phyloP scores from a whole-genome alignment of 1,139 yeast species.

The Hansenula sp. region DNA sequence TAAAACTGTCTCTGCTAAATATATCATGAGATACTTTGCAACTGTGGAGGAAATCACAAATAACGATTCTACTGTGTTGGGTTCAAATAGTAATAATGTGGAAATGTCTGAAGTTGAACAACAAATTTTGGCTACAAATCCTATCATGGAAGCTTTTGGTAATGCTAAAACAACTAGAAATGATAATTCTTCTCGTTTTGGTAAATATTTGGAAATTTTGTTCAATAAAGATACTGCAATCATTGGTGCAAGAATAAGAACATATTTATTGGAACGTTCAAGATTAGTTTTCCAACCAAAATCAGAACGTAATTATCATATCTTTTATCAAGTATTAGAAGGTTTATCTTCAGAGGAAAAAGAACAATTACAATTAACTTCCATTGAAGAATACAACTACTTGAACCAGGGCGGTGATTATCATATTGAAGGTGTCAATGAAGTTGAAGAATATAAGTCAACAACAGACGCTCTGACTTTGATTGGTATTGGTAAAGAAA shows the following conservation, averaged over 20 bases:
- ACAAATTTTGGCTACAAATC: conserved; percentile 94
- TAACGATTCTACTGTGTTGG: conserved; percentile 25
- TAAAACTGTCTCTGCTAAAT: conserved; percentile 95
- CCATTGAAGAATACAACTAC: conserved; percentile 69
- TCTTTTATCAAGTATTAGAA: conserved; percentile 83
- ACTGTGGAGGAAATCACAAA: conserved; percentile 72
- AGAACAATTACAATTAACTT: conserved; percentile 52
- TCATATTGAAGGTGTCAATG: conserved; percentile 74
- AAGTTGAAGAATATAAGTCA: conserved; percentile 65
- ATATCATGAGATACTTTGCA: conserved; percentile 96
- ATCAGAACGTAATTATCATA: conserved; percentile 89
- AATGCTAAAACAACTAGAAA: conserved; percentile 97
- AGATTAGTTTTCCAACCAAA: conserved; percentile 91
- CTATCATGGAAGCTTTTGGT: conserved; percentile 98
- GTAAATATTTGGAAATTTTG: conserved; percentile 89
- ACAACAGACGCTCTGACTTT: conserved; percentile 74
- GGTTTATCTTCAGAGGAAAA: conserved; percentile 68
- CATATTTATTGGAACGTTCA: conserved; percentile 88
- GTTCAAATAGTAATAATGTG: conserved; percentile 32
- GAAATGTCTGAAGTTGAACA: conserved; percentile 92
- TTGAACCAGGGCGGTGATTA: conserved; percentile 84
- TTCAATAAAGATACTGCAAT: conserved; percentile 73
- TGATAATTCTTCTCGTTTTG: conserved; percentile 96
- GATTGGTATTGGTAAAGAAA: conserved; percentile 63
- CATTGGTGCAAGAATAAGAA: conserved; percentile 91